Percentiles rank a stretch among this genome's conserved stretches.
These are phyloP conservation scores for Barnettozyma sp. DNA, from an alignment of 805 yeast genomes.

Conservation along the genomic window DNA sequence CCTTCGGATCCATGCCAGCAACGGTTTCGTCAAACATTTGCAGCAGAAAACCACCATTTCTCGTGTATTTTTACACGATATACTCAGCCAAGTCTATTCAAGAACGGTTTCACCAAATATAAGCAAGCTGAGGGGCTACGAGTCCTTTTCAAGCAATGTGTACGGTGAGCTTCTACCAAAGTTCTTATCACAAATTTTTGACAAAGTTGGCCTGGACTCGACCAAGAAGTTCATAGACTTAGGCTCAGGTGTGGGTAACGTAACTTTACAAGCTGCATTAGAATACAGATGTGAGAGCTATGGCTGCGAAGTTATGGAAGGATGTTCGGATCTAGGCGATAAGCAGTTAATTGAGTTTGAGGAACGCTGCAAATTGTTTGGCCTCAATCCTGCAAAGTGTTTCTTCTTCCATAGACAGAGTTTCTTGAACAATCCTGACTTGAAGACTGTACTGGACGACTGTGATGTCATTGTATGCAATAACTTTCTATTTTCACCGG, in stretches of 20 bases:
- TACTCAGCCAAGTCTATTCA: slow-evolving; percentile 65
- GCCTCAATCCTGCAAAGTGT: slow-evolving; percentile 51
- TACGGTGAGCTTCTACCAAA: slow-evolving; percentile 86
- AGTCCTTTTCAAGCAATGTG: slow-evolving; percentile 84
- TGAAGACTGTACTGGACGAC: slow-evolving; percentile 44
- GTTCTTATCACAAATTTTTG: slow-evolving; percentile 61
- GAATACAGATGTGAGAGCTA: slow-evolving; percentile 80
- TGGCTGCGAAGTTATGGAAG: slow-evolving; percentile 86
- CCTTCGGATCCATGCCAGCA: slow-evolving; percentile 26
- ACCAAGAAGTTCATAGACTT: slow-evolving; percentile 69
- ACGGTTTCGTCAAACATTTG: slow-evolving; percentile 28
- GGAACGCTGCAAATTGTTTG: slow-evolving; percentile 54
- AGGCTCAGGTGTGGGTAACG: slow-evolving; percentile 94
- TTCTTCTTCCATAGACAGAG: slow-evolving; percentile 59
- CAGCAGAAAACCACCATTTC: slow-evolving; percentile 29
- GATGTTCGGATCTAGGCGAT: slow-evolving; percentile 64
- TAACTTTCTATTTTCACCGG: slow-evolving; percentile 78
- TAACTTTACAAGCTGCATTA: slow-evolving; percentile 81
- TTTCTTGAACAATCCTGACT: slow-evolving; percentile 59
- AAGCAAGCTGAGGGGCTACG: slow-evolving; percentile 55
- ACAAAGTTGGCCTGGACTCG: slow-evolving; percentile 47
- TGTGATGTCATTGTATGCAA: slow-evolving; percentile 75
- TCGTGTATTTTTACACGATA: slow-evolving; percentile 49
- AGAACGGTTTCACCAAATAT: slow-evolving; percentile 76
- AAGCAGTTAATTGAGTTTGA: slow-evolving; percentile 52